Base-by-base conservation (phyloP, 2,329 filamentous ascomycete species). In the Botryotinia calthae region DNA sequence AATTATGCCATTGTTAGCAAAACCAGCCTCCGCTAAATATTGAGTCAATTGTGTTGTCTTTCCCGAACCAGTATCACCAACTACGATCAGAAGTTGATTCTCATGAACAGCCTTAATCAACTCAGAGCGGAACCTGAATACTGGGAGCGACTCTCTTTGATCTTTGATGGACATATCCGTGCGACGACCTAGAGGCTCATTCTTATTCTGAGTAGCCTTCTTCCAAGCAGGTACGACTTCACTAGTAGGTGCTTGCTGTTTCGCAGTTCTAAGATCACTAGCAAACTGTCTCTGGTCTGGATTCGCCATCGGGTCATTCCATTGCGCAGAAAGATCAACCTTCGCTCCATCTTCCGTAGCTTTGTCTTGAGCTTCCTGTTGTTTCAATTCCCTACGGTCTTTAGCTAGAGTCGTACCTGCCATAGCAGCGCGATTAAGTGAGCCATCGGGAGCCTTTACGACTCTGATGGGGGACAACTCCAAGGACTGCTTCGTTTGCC, bases 41-140 rank as follows among this genome's bases (percentile, higher is more conserved):
- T 99, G 96, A 0, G 96, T 98, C 72, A 99, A 82, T 81, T 99
- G 96, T 0, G 96, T 99, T 0, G 96, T 99, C 83, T 99, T 99
- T 77, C 96, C 96, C 0, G 94, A 98, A 22, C 96, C 96, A 69
- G 96, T 99, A 81, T 99, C 96, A 78, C 96, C 96, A 69, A 99
- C 95, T 0, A 99, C 95, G 79, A 99, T 97, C 75, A 99, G 82
- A 63, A 99, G 88, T 80, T 98, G 95, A 80, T 99, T 96, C 56
- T 93, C 91, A 40, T 87, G 85, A 3, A 99, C 91, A 34, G 96
- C 96, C 77, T 97, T 89, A 76, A 98, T 91, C 44, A 99, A 87
- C 79, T 97, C 93, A 68, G 89, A 91, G 71, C 95, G 89, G 84
- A 99, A 98, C 70, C 91, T 92, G 83, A 85, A 99, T 0, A 98